Evolutionary conservation across 2,329 filamentous ascomycete genomes (phyloP).

Genomic region (Cercospora sesami): DNA sequence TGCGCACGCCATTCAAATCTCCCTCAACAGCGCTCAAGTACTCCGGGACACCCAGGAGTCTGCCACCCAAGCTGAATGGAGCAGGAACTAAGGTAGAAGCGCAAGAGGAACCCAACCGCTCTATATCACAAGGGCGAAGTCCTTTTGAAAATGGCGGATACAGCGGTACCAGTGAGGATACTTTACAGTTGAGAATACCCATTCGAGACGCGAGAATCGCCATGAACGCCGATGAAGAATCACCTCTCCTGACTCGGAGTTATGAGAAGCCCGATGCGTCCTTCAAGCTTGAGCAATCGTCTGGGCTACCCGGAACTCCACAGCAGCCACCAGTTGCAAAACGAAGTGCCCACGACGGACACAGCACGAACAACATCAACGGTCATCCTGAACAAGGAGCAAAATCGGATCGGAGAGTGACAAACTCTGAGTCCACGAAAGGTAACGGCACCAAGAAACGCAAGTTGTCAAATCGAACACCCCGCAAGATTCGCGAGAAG

Average conservation of each 20-base stretch:
- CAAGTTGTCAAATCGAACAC: constrained; percentile 19
- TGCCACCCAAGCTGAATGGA: constrained; percentile 11
- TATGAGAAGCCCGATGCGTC: background rate
- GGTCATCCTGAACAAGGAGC: too few relatives aligned
- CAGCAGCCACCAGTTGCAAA: background rate
- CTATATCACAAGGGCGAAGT: background rate
- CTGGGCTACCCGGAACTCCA: background rate
- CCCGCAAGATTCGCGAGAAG: constrained; percentile 13
- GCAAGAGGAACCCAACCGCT: background rate
- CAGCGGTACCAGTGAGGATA: background rate
- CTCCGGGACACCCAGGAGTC: background rate
- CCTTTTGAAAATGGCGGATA: background rate
- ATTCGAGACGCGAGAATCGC: background rate
- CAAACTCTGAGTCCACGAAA: background rate
- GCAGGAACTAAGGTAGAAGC: background rate
- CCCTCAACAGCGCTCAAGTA: background rate
- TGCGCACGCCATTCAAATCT: constrained; percentile 17
- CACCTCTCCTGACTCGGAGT: background rate
- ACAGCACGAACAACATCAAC: background rate
- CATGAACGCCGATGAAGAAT: background rate
- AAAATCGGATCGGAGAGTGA: background rate
- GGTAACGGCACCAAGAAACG: constrained; percentile 7
- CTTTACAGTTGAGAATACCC: constrained; percentile 3
- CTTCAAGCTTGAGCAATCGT: background rate
- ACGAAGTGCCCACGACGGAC: background rate